Conservation (phyloP, 2,329 filamentous ascomycete genomes). For the Colletotrichum sp. region DNA sequence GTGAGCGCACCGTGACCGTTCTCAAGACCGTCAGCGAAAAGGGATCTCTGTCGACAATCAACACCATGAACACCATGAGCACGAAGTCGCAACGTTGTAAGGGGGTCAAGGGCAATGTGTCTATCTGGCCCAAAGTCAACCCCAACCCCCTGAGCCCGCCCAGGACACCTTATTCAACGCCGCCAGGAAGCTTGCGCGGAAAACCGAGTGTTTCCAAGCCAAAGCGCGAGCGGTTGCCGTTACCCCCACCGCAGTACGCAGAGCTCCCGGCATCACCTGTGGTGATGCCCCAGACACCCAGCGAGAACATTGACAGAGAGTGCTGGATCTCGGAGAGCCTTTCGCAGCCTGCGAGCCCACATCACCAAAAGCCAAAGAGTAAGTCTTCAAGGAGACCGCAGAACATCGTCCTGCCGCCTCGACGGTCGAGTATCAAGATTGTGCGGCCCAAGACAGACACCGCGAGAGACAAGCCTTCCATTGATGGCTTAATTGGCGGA, state of each 20-base stretch:
- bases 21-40: conserved; percentile 40
- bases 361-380: not conserved
- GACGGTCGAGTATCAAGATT: not conserved
- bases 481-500: conserved; percentile 9
- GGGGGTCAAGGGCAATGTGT: conserved; percentile 7
- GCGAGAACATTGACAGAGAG: not conserved
- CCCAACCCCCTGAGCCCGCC: conserved; percentile 13
- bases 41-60: conserved; percentile 31
- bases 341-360: not conserved
- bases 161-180: conserved; percentile 16
- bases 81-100: not conserved
- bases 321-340: not conserved
- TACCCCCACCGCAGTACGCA: conserved; percentile 5
- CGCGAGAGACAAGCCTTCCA: not conserved
- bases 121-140: conserved; percentile 20
- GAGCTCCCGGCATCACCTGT: conserved; percentile 13
- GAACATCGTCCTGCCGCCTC: not conserved
- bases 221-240: not conserved
- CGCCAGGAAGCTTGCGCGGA: conserved; percentile 8
- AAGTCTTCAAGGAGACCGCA: conserved; percentile 4
- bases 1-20: conserved; percentile 28
- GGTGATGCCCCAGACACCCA: not conserved
- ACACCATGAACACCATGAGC: not conserved
- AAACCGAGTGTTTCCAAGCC: not conserved
- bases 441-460: not conserved